phyloP scores from a whole-genome alignment of 2,329 filamentous ascomycete genomes.

The Trichophyton rubrum region DNA sequence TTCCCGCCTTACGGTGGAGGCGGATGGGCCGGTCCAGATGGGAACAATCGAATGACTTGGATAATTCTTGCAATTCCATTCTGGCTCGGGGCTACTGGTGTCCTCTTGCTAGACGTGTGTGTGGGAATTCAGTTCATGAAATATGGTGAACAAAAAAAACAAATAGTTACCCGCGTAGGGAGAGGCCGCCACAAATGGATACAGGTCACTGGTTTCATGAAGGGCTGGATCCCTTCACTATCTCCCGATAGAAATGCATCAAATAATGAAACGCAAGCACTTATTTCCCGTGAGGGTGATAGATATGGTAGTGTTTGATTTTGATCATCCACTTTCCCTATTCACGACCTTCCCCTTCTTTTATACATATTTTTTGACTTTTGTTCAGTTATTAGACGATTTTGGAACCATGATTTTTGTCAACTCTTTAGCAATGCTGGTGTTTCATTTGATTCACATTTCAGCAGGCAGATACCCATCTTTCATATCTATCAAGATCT shows the following conservation, averaged over 20 bases:
- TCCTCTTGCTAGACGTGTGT: constrained; percentile 48
- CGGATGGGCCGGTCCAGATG: constrained; percentile 47
- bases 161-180: constrained; percentile 35
- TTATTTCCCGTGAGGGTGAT: constrained; percentile 20
- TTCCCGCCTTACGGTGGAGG: constrained; percentile 44
- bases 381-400: background rate
- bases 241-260: constrained; percentile 22
- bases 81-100: constrained; percentile 53
- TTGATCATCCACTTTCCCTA: background rate
- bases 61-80: constrained; percentile 48
- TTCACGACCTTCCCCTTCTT: background rate
- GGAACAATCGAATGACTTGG: constrained; percentile 46
- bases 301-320: constrained; percentile 26
- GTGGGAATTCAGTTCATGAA: constrained; percentile 52
- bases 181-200: constrained; percentile 39
- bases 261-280: constrained; percentile 20
- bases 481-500: too few relatives aligned
- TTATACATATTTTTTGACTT: background rate
- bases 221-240: constrained; percentile 49
- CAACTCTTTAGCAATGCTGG: too few relatives aligned
- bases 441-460: too few relatives aligned
- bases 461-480: too few relatives aligned
- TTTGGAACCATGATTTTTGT: too few relatives aligned
- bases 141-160: constrained; percentile 40
- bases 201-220: constrained; percentile 51